Evolutionary conservation across 805 yeast genomes (phyloP), one percentile per base, ranked within the genome.

Genomic region (Grigorovia humatica): DNA sequence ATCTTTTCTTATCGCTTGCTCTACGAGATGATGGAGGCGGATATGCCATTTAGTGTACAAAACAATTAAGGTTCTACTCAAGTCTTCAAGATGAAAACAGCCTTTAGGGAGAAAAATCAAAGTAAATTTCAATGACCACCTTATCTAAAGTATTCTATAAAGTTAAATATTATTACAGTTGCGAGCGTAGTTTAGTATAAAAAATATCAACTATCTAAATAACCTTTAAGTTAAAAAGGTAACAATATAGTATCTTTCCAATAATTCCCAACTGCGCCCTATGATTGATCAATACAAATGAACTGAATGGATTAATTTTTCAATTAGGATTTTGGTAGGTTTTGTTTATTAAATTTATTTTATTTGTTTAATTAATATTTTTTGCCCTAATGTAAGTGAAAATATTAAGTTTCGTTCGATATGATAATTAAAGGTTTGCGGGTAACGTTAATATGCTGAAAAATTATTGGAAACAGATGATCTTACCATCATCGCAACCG

Each of bases 1-100:
- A 64, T 46, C 67, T 54, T 55, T 64, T 65, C 55, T 65, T 63
- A 20, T 64, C 68, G 41, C 51, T 38, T 38, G 17, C 35, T 43
- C 50, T n/a, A 19, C 59, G 48, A 41, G 55, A 54, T 12, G 57
- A 49, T 29, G 56, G 55, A 8, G 56, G 59, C 20, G 59, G 59
- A 45, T 56, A 56, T 12, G 52, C 59, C 59, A 56, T 56, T 46
- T 47, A 38, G 27, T 23, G 3, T 23, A 4, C 6, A 23, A 23
- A 23, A 23, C 6, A n/a, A 6, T 23, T 23, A 23, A 4, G 27
- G 6, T 23, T 23, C 6, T 23, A n/a, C 6, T 23, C 27, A 23
- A 23, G 27, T 23, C 27, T 23, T 23, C 27, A 23, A 23, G 27
- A 6, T 23, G 27, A 23, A 23, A 23, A 23, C 27, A 23, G 27